Conservation (phyloP, 179 eudicot species). For the Beta corolliflora region DNA sequence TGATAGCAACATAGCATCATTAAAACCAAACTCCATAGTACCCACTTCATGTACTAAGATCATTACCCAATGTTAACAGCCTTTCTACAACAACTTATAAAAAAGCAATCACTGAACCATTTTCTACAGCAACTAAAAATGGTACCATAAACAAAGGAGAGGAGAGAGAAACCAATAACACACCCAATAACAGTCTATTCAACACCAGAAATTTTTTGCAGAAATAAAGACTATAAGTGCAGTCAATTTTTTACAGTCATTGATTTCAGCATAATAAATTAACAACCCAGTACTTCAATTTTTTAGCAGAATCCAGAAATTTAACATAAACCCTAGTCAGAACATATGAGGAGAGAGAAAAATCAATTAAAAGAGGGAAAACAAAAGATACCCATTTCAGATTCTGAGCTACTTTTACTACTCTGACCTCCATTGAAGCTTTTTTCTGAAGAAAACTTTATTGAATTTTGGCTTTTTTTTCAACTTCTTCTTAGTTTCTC, state of each 20-base stretch:
- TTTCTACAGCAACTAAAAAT: slow-evolving; percentile 28
- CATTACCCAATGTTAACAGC: slow-evolving; percentile 29
- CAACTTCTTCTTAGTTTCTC: not conserved
- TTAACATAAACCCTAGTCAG: slow-evolving; percentile 33
- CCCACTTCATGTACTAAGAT: slow-evolving; percentile 38
- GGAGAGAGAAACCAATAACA: slow-evolving; percentile 16
- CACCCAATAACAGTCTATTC: slow-evolving; percentile 43
- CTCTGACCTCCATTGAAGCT: slow-evolving; percentile 41
- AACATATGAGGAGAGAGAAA: slow-evolving; percentile 3
- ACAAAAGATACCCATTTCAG: slow-evolving; percentile 45
- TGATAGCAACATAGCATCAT: slow-evolving; percentile 48
- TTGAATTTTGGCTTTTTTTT: slow-evolving; percentile 17
- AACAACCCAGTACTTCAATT: slow-evolving; percentile 4
- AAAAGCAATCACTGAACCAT: slow-evolving; percentile 26
- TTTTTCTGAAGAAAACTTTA: slow-evolving; percentile 29
- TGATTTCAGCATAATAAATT: slow-evolving; percentile 38
- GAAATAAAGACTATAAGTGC: slow-evolving; percentile 16
- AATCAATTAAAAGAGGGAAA: slow-evolving; percentile 22
- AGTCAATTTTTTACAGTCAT: slow-evolving; percentile 41
- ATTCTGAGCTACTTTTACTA: slow-evolving; percentile 40
- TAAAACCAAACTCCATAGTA: slow-evolving; percentile 40
- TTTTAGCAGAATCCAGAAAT: not conserved
- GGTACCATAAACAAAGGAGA: slow-evolving; percentile 11
- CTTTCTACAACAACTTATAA: slow-evolving; percentile 26
- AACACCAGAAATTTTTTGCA: slow-evolving; percentile 22